Conservation (phyloP, 495 filamentous ascomycete species). For the Talaromyces thailandensis region DNA sequence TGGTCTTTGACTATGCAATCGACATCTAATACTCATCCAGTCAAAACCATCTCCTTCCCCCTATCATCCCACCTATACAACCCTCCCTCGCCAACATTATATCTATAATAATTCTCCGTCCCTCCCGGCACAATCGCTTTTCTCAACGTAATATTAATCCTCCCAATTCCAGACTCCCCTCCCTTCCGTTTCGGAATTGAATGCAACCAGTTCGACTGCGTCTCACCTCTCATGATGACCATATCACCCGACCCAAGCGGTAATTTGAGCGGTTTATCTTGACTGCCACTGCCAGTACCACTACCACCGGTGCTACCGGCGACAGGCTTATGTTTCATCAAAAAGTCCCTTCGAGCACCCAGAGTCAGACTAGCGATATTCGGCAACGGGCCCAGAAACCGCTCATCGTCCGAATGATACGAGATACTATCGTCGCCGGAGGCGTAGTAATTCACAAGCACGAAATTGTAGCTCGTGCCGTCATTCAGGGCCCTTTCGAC, state of each 20-base stretch:
- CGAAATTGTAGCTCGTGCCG: constrained; percentile 59
- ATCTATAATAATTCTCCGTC: constrained; percentile 64
- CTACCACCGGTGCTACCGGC: constrained; percentile 9
- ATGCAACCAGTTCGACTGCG: constrained; percentile 65
- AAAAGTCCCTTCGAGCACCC: constrained; percentile 56
- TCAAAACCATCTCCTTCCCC: constrained; percentile 42
- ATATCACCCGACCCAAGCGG: constrained; percentile 57
- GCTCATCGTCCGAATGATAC: constrained; percentile 70
- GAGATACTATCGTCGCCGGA: constrained; percentile 60
- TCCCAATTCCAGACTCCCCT: constrained; percentile 42
- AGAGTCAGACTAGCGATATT: constrained; percentile 65
- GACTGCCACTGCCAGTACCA: background rate
- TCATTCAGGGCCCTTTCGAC: constrained; percentile 46
- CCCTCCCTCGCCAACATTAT: constrained; percentile 62
- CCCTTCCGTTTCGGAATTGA: constrained; percentile 64
- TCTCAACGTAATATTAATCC: constrained; percentile 71
- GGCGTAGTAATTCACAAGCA: constrained; percentile 70
- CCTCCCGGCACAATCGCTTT: constrained; percentile 52
- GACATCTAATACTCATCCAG: background rate
- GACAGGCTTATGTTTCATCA: constrained; percentile 59
- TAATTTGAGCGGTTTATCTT: constrained; percentile 43
- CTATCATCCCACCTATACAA: constrained; percentile 53
- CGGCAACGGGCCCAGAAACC: constrained; percentile 57
- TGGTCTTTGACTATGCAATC: too few species aligned
- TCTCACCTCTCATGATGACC: constrained; percentile 60